These are phyloP conservation scores for Serendipita vermifera DNA, from an alignment of 768 basidiomycete genomes.

Conservation along the genomic window DNA sequence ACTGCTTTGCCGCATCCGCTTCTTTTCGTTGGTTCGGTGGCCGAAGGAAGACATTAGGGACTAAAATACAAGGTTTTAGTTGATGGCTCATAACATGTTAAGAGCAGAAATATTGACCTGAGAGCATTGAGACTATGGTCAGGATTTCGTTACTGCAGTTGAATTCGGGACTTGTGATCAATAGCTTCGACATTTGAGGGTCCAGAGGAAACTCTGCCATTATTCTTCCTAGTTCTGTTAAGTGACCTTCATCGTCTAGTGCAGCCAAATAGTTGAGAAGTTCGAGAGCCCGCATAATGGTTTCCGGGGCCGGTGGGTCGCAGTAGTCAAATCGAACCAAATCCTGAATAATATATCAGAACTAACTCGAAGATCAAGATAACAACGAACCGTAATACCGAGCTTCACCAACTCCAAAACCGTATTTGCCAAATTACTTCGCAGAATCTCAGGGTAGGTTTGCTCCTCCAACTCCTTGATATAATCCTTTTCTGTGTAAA, in stretches of 20 bases:
- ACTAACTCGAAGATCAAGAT: background rate
- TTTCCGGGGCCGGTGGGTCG: constrained; percentile 90
- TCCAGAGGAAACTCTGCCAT: constrained; percentile 99
- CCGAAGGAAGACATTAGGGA: constrained; percentile 90
- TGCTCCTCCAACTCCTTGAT: constrained; percentile 93
- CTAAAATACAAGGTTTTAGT: constrained; percentile 28
- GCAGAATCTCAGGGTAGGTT: constrained; percentile 89
- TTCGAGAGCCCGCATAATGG: constrained; percentile 92
- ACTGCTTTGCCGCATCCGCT: constrained; percentile 82
- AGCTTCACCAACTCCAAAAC: constrained; percentile 90
- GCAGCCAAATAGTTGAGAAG: constrained; percentile 85
- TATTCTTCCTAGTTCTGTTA: constrained; percentile 73
- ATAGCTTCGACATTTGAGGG: constrained; percentile 85
- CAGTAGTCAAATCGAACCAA: constrained; percentile 70
- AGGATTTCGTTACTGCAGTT: constrained; percentile 92
- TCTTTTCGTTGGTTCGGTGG: constrained; percentile 80
- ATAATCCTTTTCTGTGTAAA: constrained; percentile 97
- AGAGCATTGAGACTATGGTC: constrained; percentile 93
- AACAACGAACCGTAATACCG: constrained; percentile 58
- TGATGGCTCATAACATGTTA: background rate
- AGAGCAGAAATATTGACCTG: constrained; percentile 40
- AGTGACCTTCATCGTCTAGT: constrained; percentile 83
- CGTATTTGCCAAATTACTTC: constrained; percentile 86
- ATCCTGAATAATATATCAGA: constrained; percentile 35
- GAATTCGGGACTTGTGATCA: constrained; percentile 90